Percentiles rank a stretch among this genome's conserved stretches.
These are phyloP conservation scores for Tricholoma sp. DNA, from an alignment of 768 basidiomycete species.

Conservation along the genomic window DNA sequence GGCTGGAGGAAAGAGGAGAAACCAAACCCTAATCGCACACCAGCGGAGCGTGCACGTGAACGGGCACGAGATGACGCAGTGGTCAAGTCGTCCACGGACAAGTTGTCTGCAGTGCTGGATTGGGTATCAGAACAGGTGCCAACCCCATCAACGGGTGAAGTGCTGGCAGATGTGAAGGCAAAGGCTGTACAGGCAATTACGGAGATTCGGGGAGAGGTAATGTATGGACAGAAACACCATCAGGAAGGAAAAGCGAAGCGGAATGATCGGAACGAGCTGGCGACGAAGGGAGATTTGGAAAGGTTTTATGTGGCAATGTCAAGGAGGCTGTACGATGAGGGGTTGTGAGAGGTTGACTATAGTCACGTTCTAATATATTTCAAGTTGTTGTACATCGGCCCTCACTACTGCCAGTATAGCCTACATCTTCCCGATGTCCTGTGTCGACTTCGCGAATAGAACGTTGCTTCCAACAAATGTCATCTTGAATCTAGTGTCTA, in stretches of 20 bases:
- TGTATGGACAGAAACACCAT: slow-evolving; percentile 14
- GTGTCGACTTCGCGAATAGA: no score
- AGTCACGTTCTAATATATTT: not conserved
- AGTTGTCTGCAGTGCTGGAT: slow-evolving; percentile 69
- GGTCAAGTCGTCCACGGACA: slow-evolving; percentile 64
- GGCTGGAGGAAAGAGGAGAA: slow-evolving; percentile 58
- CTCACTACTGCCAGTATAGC: not conserved
- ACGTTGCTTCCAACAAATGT: no score
- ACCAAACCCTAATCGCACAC: slow-evolving; percentile 3
- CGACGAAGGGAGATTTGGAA: slow-evolving; percentile 74
- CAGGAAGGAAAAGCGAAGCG: slow-evolving; percentile 22
- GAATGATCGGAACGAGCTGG: slow-evolving; percentile 41
- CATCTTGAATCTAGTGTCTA: not conserved
- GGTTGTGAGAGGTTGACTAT: slow-evolving; percentile 45
- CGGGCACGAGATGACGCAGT: slow-evolving; percentile 39
- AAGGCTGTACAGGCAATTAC: slow-evolving; percentile 3
- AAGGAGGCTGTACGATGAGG: slow-evolving; percentile 90
- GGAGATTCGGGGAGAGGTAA: slow-evolving; percentile 19
- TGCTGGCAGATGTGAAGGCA: slow-evolving; percentile 7
- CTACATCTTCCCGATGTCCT: not conserved
- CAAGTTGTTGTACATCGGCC: not conserved
- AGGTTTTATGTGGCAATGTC: slow-evolving; percentile 86
- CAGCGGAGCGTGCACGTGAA: slow-evolving; percentile 16
- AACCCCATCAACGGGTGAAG: slow-evolving; percentile 15
- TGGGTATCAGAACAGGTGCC: slow-evolving; percentile 76